phyloP scores from a whole-genome alignment of 2,329 filamentous ascomycete species.

The Trichoderma breve region DNA sequence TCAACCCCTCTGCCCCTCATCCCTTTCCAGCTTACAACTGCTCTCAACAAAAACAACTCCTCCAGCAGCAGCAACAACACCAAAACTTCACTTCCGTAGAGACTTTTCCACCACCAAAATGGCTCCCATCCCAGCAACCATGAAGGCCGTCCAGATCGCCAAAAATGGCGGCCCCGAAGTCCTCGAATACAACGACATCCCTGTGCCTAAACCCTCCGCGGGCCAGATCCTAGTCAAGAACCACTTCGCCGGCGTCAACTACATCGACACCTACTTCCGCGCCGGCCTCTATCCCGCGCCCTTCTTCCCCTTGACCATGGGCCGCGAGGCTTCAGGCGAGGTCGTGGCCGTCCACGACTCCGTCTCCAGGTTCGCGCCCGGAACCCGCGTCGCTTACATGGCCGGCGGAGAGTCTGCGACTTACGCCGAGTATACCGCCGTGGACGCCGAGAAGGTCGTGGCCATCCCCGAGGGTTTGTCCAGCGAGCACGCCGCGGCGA shows the following conservation, averaged over 20 bases:
- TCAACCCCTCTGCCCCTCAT: slow-evolving; percentile 14
- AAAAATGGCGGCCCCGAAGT: slow-evolving; percentile 67
- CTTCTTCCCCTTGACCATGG: slow-evolving; percentile 68
- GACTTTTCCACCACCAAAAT: slow-evolving; percentile 40
- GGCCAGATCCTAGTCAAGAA: slow-evolving; percentile 79
- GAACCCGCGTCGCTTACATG: slow-evolving; percentile 72
- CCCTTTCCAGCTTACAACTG: background rate
- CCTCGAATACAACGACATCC: slow-evolving; percentile 67
- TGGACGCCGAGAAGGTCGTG: slow-evolving; percentile 54
- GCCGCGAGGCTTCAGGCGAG: slow-evolving; percentile 74
- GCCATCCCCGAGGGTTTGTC: slow-evolving; percentile 62
- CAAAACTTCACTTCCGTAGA: slow-evolving; percentile 4
- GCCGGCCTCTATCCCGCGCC: slow-evolving; percentile 73
- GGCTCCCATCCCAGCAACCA: slow-evolving; percentile 70
- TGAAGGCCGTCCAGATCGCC: slow-evolving; percentile 65
- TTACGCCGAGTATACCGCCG: slow-evolving; percentile 58
- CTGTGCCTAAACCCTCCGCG: slow-evolving; percentile 64
- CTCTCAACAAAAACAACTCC: background rate
- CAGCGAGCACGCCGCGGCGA: slow-evolving; percentile 63
- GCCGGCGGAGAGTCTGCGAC: slow-evolving; percentile 35
- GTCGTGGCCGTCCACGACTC: slow-evolving; percentile 61
- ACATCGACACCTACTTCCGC: slow-evolving; percentile 89
- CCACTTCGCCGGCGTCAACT: slow-evolving; percentile 78
- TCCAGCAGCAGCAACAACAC: background rate
- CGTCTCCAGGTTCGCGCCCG: slow-evolving; percentile 55